Conservation (phyloP, 2,329 filamentous ascomycete species). For the Tolypocladium amazonense region DNA sequence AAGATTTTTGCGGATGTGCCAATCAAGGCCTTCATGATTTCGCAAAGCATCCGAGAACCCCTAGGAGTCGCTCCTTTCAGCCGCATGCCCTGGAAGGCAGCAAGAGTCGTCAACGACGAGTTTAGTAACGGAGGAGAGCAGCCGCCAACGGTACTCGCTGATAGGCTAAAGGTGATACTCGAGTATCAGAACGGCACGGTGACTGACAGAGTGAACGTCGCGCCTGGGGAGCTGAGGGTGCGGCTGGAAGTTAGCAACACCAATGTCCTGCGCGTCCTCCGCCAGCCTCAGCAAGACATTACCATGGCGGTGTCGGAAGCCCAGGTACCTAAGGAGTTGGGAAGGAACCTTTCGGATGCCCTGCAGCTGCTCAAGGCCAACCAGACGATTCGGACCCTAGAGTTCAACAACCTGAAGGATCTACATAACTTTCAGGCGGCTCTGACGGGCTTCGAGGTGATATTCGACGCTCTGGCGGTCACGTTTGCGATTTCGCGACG, state of each 20-base stretch:
- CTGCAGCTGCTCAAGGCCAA: conserved; percentile 45
- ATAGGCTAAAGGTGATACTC: conserved; percentile 63
- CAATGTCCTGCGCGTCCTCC: conserved; percentile 54
- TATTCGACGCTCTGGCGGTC: conserved; percentile 61
- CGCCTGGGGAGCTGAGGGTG: conserved; percentile 61
- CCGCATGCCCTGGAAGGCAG: conserved; percentile 52
- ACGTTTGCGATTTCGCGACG: conserved; percentile 74
- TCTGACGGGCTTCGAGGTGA: conserved; percentile 68
- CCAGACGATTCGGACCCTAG: conserved; percentile 61
- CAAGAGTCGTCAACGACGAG: conserved; percentile 63
- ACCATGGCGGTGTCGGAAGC: conserved; percentile 65
- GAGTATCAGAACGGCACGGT: conserved; percentile 68
- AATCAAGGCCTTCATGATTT: conserved; percentile 54
- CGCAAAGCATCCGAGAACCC: conserved; percentile 38
- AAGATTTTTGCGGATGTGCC: conserved; percentile 59
- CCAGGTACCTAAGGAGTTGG: conserved; percentile 49
- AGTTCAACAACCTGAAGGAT: conserved; percentile 54
- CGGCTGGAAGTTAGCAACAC: conserved; percentile 52
- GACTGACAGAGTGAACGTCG: conserved; percentile 75
- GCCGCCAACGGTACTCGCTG: conserved; percentile 61
- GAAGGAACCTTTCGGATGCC: conserved; percentile 52
- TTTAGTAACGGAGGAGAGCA: conserved; percentile 47
- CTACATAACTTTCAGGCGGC: conserved; percentile 71
- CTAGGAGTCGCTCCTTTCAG: conserved; percentile 39
- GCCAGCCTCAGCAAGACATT: conserved; percentile 66